Evolutionary conservation across 352 stramenopile genomes (phyloP), one percentile per base, ranked within the genome.

Genomic region (Globisporangium yorkense): DNA sequence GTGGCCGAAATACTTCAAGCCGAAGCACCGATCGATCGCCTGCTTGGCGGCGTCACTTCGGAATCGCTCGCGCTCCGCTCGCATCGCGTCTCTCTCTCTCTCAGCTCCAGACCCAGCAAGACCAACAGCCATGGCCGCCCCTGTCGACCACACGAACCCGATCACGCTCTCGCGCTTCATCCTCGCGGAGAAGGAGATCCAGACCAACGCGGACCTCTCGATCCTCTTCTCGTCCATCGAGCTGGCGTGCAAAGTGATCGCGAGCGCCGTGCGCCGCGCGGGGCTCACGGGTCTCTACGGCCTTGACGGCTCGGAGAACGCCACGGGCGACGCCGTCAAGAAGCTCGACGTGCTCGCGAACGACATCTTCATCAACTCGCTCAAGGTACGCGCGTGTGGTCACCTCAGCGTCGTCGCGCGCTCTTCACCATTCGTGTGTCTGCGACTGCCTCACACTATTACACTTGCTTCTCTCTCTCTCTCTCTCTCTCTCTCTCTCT

Each of bases 271-370:
- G 53, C 88, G 97, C 67, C 97, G 97, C 69, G 97, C 96, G 7
- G 96, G 96, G 0, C 67, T 94, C 40, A 90, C 81, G 51, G 83
- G 87, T 2, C 73, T 92, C 21, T 98, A 99, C 68, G 96, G 96
- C 31, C 81, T 99, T 10, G 95, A 98, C n/a, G 97, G 97, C 57
- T 96, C 96, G 69, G 82, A 97, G 58, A 99, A 99, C 80, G 84
- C 90, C 21, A 98, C 97, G 6, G 96, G 97, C 43, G 97, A 99
- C 70, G 91, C 98, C 61, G 94, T 99, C 48, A 99, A 99, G 84
- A 99, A 99, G 74, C 89, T 99, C 33, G 96, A 99, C 75, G 75
- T 99, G 46, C 83, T 99, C 60, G 87, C 96, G n/a, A 98, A 99
- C 72, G 97, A 99, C 47, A 98, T 95, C 66, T 96, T 99, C 77